phyloP scores from a whole-genome alignment of 257 asterid genomes.

The Primulina eburnea region DNA sequence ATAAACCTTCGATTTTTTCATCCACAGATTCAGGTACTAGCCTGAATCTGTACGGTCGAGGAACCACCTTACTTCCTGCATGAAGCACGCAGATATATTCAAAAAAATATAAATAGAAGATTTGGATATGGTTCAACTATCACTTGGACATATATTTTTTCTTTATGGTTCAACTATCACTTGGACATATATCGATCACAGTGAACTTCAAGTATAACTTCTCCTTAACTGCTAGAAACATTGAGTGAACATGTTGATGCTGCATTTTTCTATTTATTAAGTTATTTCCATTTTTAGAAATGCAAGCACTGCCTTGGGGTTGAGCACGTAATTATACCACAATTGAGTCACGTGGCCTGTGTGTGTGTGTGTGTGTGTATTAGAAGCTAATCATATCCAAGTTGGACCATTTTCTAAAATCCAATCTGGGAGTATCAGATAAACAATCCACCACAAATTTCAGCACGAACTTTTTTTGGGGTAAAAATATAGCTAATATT shows the following conservation, averaged over 20 bases:
- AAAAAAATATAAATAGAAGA: background rate
- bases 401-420: background rate
- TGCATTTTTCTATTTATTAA: too few relatives aligned
- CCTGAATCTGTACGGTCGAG: background rate
- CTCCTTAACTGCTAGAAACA: background rate
- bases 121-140: background rate
- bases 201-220: background rate
- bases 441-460: background rate
- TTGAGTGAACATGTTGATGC: background rate
- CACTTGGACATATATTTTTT: too few relatives aligned
- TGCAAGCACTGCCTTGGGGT: too few relatives aligned
- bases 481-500: background rate
- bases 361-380: background rate
- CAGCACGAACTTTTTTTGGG: background rate
- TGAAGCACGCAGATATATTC: background rate
- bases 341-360: too few relatives aligned
- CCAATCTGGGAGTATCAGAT: background rate
- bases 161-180: background rate
- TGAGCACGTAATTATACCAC: too few relatives aligned
- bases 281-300: too few relatives aligned
- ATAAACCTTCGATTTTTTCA: too few relatives aligned
- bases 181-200: too few relatives aligned
- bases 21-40: too few relatives aligned
- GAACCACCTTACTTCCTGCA: constrained; percentile 34
- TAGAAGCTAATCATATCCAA: background rate